phyloP scores from a whole-genome alignment of 192 early-diverging fungal species.

The Coemansia sp. region DNA sequence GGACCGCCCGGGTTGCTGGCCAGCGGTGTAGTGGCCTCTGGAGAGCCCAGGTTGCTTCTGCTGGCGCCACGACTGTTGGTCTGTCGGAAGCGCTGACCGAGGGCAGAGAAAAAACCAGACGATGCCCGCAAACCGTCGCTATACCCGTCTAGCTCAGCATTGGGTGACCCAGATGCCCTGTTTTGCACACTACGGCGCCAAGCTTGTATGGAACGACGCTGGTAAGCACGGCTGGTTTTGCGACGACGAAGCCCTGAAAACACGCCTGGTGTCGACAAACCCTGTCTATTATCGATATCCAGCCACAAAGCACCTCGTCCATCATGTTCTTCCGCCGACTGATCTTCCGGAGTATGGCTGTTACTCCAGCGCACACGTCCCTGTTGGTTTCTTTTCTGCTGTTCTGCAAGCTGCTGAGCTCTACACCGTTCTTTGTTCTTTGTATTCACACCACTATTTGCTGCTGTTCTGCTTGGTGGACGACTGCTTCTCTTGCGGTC shows the following conservation, averaged over 20 bases:
- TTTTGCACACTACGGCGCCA: not conserved
- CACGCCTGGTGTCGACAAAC: not conserved
- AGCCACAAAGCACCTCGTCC: not conserved
- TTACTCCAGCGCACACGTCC: not conserved
- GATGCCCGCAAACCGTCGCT: constrained; percentile 6
- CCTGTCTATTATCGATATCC: not conserved
- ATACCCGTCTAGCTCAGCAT: not conserved
- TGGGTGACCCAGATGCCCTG: not conserved
- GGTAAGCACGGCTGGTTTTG: not conserved
- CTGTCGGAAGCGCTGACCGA: not conserved
- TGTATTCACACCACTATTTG: not conserved
- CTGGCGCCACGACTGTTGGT: not conserved
- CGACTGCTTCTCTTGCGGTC: constrained; percentile 9
- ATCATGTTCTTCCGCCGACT: not conserved
- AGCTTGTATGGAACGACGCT: not conserved
- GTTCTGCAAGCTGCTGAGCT: too few species aligned
- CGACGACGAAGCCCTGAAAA: not conserved
- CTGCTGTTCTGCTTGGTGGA: not conserved
- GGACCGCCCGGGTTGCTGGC: constrained; percentile 28
- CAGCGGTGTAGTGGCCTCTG: constrained; percentile 11
- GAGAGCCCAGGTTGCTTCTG: not conserved
- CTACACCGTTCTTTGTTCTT: not conserved
- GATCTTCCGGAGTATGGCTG: not conserved
- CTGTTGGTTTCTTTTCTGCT: not conserved
- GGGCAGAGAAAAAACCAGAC: constrained; percentile 21